Base-by-base conservation (phyloP, 1,139 yeast genomes). In the Kluyveromyces sp. region DNA sequence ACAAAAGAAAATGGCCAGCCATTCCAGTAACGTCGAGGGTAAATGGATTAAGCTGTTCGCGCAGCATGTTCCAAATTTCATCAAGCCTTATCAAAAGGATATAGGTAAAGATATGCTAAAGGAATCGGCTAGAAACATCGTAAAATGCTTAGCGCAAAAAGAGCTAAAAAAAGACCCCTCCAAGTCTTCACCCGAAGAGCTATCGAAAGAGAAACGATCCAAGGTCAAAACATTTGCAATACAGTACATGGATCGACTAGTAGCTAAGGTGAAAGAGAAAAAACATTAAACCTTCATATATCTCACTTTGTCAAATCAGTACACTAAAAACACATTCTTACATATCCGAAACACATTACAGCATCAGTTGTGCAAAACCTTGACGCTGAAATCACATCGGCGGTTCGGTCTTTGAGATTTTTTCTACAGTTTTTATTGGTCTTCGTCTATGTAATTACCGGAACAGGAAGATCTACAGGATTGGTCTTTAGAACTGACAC, bases 91-190 rank as follows among this genome's bases (percentile, higher is more conserved):
- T 60, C 83, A 78, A 20, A 61, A 68, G 2, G 78, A 77, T 45
- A 70, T 89, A 19, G 92, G 88, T 2, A 78, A 78, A 48, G 94
- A 84, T 3, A 73, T 78, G 45, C 61, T 87, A 43, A 92, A 88
- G 64, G 74, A 75, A 30, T 83, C 92, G 61, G 86, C 96, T 1
- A 75, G 79, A 50, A 96, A 88, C 42, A 75, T 87, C 47, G 86
- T 81, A 2, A 74, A 77, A 48, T 66, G 67, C 1, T 67, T 88
- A 41, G 76, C 80, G 0, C 68, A 71, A 4, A 87, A 87, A 58
- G 95, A 88, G 60, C 47, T 73, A 47, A 74, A 74, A 53, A 63
- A 55, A 37, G 73, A 69, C 40, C 46, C 67, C 2, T 50, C 56
- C 2, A 58, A 56, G 28, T 44, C 53, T 4, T 78, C 82, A 4